Base-by-base conservation (phyloP, 2,329 filamentous ascomycete species). In the Colletotrichum agaves region DNA sequence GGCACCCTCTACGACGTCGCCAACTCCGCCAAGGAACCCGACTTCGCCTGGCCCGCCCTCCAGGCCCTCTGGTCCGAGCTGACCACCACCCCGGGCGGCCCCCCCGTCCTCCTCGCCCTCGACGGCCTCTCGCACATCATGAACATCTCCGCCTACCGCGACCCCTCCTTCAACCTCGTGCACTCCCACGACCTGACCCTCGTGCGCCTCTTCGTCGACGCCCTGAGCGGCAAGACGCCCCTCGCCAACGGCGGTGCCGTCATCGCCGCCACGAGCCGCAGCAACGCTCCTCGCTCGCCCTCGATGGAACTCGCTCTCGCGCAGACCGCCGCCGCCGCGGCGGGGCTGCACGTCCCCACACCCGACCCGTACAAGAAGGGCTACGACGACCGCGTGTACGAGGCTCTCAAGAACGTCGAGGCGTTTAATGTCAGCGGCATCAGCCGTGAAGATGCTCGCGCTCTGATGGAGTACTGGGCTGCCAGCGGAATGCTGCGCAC, bases 391-490 rank as follows among this genome's bases (percentile, higher is more conserved):
- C 83, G 87, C 44, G 84, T 86, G 47, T 86, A 87, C 71, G 83
- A 83, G 21, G 80, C 80, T 2, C 79, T 91, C 59, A 78, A 83
- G 70, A 82, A 82, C 49, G 81, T 85, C 44, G 77, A 81, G 66
- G 80, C 89, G 2, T 71, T 90, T 60, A 84, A 87, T 19, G 76
- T 97, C 19, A 84, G 86, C 46, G 91, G 93, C 8, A 74, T 98
- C 72, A 90, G 83, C 73, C 92, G 90, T 79, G 80, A 85, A 2
- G 95, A 98, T 80, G 90, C 93, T 11, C 87, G 91, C 67, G 86
- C 89, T 1, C 83, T 97, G 73, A 91, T 98, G 89, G 94, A 98
- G 82, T 98, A 98, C 81, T 98, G 95, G 85, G 94, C 93, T 5
- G 89, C 88, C 39, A 97, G 93, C 78, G 96, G 95, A 12, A 84